Evolutionary conservation across 208 protist genomes (phyloP), one percentile per base, ranked within the genome.

Genomic region (Eutreptiella sp.): DNA sequence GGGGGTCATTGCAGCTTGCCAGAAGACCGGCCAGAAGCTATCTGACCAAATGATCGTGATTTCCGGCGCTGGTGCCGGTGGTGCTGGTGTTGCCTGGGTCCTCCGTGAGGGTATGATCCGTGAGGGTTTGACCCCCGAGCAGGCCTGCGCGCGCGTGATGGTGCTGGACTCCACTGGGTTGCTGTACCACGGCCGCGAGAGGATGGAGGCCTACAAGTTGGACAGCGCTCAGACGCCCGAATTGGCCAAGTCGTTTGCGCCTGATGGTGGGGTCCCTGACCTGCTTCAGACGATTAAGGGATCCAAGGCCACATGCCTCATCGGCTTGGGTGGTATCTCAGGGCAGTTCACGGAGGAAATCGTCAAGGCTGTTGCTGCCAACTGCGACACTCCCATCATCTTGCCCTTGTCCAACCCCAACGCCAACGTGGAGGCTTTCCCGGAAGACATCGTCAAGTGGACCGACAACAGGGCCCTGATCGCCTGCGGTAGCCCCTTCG

Each of bases 351-450:
- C 90, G 16, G 72, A 96, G 68, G 83, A 92, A 32, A 83, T 97
- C 23, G 70, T 97, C 19, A 59, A 73, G 46, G 57, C 64, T 29
- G 77, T 97, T 62, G 64, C 82, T 4, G 70, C 67, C 43, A 70
- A 92, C 67, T 76, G 70, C 34, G 64, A 82, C 34, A 79, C 73
- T 52, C 94, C 93, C 5, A 93, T 98, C 67, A 85, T 98, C 61
- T 97, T 98, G 63, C 77, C 94, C 0, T 76, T 98, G 42, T 96
- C 88, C n/a, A 94, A 94, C 70, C 87, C 87, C 35, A 91, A 84
- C 19, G 85, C 72, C 65, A 88, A 90, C 57, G 63, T 82, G n/a
- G 87, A 93, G 73, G 59, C 75, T 65, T 89, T 85, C n/a, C 87
- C 92, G 3, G 83, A 87, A 19, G 66, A 97, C 46, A 92, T 91